Evolutionary conservation across 108 stramenopile genomes (phyloP).

Genomic region (Bacterosira constricta): DNA sequence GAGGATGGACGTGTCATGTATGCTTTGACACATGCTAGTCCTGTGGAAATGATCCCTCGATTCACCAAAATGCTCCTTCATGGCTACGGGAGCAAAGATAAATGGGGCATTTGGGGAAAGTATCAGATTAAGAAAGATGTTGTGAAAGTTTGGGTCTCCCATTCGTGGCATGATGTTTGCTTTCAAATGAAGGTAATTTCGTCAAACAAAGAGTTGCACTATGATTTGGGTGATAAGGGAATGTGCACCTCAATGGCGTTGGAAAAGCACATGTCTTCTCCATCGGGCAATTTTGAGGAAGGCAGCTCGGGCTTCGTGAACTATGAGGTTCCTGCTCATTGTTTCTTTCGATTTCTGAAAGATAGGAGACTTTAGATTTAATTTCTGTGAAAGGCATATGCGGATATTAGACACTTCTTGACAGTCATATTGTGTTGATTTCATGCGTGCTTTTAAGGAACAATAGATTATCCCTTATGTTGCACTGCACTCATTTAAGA

Average conservation of each 20-base stretch:
- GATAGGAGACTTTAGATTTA: constrained; percentile 65
- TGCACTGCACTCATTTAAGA: too few relatives aligned
- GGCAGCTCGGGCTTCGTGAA: constrained; percentile 53
- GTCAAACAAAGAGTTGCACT: constrained; percentile 33
- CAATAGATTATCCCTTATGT: too few relatives aligned
- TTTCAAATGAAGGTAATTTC: constrained; percentile 62
- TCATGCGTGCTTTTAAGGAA: too few relatives aligned
- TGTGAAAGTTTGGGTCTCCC: constrained; percentile 60
- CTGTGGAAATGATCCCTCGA: constrained; percentile 76
- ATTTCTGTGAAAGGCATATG: too few relatives aligned
- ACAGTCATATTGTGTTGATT: too few relatives aligned
- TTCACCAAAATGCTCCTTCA: constrained; percentile 54
- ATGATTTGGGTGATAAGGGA: constrained; percentile 53
- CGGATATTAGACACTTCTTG: too few relatives aligned
- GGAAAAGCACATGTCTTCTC: constrained; percentile 64
- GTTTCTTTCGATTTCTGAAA: constrained; percentile 68
- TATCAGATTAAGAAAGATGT: constrained; percentile 67
- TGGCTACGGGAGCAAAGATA: constrained; percentile 39
- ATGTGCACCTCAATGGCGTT: constrained; percentile 59
- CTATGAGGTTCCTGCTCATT: constrained; percentile 63
- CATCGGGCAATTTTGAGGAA: constrained; percentile 62
- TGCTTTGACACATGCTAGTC: constrained; percentile 66
- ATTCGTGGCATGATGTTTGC: constrained; percentile 65
- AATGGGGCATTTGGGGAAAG: constrained; percentile 71
- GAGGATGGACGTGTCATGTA: constrained; percentile 85